These are phyloP conservation scores for Taphrina populina DNA, from an alignment of 1,139 yeast species.

Conservation along the genomic window DNA sequence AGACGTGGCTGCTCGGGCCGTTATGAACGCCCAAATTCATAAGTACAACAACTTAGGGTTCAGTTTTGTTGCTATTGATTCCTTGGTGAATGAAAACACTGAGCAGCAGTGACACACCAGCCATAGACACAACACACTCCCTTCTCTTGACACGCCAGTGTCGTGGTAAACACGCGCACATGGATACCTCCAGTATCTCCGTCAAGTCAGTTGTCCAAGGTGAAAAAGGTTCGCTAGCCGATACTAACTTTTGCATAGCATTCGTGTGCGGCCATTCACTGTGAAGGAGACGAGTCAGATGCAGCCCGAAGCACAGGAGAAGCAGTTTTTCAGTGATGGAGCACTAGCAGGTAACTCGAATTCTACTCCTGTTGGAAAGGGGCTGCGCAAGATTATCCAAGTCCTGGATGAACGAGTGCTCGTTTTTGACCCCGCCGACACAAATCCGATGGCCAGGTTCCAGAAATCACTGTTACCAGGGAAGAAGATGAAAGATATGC, in stretches of 20 bases:
- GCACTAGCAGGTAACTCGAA: slow-evolving; percentile 46
- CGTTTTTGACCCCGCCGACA: slow-evolving; percentile 81
- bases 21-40: background rate
- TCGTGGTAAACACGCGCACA: background rate
- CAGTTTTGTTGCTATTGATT: too few relatives aligned
- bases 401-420: slow-evolving; percentile 88
- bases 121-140: too few relatives aligned
- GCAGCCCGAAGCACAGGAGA: slow-evolving; percentile 44
- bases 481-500: slow-evolving; percentile 35
- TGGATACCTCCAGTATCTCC: slow-evolving; percentile 31
- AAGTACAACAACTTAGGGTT: too few relatives aligned
- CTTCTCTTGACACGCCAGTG: too few relatives aligned
- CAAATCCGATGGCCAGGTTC: slow-evolving; percentile 63
- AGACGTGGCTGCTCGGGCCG: slow-evolving; percentile 12
- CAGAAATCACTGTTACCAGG: slow-evolving; percentile 56
- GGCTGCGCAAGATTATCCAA: slow-evolving; percentile 69
- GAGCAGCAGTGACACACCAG: too few relatives aligned
- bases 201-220: slow-evolving; percentile 20
- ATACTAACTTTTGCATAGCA: background rate
- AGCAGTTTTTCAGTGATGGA: slow-evolving; percentile 59
- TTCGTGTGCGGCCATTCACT: slow-evolving; percentile 80
- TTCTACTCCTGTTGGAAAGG: slow-evolving; percentile 49
- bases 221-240: background rate
- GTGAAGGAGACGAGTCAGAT: slow-evolving; percentile 53
- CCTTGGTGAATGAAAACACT: too few relatives aligned